These are phyloP conservation scores for Encephalitozoon romaleae DNA, from an alignment of 371 early-diverging fungal genomes.

Conservation along the genomic window DNA sequence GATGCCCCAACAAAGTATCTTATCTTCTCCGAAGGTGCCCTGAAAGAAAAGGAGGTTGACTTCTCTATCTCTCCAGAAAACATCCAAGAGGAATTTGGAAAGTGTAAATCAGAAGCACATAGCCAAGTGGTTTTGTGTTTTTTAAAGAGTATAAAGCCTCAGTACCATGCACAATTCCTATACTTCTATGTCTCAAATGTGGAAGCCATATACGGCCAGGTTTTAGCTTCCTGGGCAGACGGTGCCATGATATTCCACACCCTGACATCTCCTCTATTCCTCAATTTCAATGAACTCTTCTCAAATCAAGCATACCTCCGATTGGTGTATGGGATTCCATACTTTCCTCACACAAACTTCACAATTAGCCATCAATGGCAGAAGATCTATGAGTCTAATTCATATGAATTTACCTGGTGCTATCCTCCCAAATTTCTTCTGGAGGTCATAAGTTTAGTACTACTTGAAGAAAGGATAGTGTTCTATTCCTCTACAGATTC, in stretches of 20 bases:
- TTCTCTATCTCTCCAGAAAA: background rate
- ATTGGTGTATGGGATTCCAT: background rate
- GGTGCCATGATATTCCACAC: background rate
- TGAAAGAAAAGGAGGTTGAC: background rate
- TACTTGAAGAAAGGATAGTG: conserved; percentile 8
- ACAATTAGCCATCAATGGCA: background rate
- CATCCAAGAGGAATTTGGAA: background rate
- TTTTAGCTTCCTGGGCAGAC: background rate
- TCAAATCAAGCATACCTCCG: background rate
- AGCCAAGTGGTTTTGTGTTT: background rate
- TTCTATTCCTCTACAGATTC: background rate
- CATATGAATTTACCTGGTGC: background rate
- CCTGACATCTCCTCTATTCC: background rate
- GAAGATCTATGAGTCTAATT: background rate
- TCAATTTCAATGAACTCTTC: conserved; percentile 3
- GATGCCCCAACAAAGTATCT: background rate
- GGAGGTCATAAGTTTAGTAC: background rate
- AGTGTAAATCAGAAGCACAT: background rate
- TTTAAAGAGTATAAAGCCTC: background rate
- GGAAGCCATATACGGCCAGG: background rate
- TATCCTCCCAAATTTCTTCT: conserved; percentile 10
- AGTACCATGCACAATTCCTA: background rate
- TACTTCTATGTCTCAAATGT: conserved; percentile 10
- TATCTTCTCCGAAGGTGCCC: background rate
- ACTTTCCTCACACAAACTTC: conserved; percentile 1